Conservation (phyloP, 106 monocot genomes). For the Dioscorea alata region DNA sequence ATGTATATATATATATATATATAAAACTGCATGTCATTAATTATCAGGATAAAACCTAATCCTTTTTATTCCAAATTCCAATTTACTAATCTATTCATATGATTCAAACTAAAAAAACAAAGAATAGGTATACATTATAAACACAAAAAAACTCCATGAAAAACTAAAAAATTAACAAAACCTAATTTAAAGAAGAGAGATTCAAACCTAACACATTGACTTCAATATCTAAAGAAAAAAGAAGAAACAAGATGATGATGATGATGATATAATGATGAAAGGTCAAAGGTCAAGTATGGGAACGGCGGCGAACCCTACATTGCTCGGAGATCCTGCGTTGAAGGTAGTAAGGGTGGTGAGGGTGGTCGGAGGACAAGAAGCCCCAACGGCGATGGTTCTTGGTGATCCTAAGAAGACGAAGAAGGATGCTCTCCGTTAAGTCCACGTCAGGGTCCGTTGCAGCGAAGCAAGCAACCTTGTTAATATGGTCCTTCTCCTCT, state of each 20-base stretch:
- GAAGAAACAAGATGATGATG: not conserved
- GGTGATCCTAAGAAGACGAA: slow-evolving; percentile 33
- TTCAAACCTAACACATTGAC: not conserved
- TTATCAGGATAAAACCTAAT: no score
- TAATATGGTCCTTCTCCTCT: slow-evolving; percentile 37
- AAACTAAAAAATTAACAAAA: no score
- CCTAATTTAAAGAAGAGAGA: not conserved
- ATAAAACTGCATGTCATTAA: no score
- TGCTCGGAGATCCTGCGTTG: slow-evolving; percentile 51
- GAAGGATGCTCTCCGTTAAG: slow-evolving; percentile 31
- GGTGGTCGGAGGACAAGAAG: slow-evolving; percentile 47
- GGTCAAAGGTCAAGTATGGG: not conserved
- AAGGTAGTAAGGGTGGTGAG: slow-evolving; percentile 46
- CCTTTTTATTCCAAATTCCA: no score
- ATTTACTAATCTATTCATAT: no score
- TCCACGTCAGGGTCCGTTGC: slow-evolving; percentile 37
- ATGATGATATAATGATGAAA: not conserved
- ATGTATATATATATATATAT: no score
- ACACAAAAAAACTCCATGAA: not conserved
- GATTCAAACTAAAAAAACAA: no score
- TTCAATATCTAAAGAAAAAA: no score
- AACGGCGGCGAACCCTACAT: slow-evolving; percentile 20
- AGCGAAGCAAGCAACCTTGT: slow-evolving; percentile 39
- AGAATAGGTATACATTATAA: not conserved
- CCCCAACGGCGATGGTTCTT: slow-evolving; percentile 55